Evolutionary conservation across 768 basidiomycete species (phyloP).

Genomic region (Boletus rex-veris): DNA sequence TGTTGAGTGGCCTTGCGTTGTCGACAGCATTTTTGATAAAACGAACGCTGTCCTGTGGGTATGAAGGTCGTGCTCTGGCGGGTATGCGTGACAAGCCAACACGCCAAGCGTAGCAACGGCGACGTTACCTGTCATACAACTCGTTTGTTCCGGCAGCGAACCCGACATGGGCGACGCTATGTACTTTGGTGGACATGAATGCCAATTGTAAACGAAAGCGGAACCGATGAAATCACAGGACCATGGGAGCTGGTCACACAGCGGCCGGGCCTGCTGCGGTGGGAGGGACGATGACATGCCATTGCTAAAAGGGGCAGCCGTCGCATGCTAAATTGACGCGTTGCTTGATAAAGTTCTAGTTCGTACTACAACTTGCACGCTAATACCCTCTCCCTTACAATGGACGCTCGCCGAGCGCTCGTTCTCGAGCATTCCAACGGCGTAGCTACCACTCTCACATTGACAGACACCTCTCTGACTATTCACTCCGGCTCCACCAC

Average conservation of each 20-base stretch:
- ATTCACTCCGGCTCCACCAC: conserved; percentile 21
- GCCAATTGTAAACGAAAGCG: background rate
- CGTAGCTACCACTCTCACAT: conserved; percentile 21
- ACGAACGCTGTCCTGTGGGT: conserved; percentile 59
- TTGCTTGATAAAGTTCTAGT: conserved; percentile 1
- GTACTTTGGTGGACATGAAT: conserved; percentile 43
- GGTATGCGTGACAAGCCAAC: background rate
- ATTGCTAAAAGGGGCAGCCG: too few species aligned
- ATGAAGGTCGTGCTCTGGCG: conserved; percentile 74
- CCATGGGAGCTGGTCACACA: too few species aligned
- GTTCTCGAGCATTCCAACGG: conserved; percentile 16
- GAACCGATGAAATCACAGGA: too few species aligned
- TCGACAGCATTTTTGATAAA: conserved; percentile 53
- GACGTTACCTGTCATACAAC: conserved; percentile 50
- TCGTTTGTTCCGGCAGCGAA: conserved; percentile 83
- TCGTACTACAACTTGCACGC: too few species aligned
- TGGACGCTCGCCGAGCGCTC: conserved; percentile 20
- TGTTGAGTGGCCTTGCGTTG: conserved; percentile 43
- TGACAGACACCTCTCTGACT: conserved; percentile 26
- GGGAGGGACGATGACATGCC: too few species aligned
- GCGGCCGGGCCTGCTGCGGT: too few species aligned
- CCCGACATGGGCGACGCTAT: conserved; percentile 64
- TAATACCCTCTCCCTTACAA: conserved; percentile 4
- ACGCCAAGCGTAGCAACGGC: too few species aligned
- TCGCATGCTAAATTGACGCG: background rate